Evolutionary conservation across 1,139 yeast genomes (phyloP), one percentile per base, ranked within the genome.

Genomic region (Magnusiomyces ingens): DNA sequence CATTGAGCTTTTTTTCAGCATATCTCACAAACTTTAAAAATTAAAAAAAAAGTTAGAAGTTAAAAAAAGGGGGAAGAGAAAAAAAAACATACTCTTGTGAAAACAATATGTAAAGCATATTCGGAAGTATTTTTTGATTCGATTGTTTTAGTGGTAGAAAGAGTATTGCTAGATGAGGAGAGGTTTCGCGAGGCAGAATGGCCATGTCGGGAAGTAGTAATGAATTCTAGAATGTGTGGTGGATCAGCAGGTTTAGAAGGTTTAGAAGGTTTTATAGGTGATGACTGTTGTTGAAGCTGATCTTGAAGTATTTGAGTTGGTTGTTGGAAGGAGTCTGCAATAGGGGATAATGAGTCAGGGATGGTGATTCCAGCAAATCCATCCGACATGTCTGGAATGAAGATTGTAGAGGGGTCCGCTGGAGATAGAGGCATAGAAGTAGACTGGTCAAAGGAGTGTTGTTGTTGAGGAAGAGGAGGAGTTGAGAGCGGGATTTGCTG

Each of bases 101-200:
- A 94, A 43, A 94, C 77, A 36, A 94, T 90, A 68, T 94, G 98
- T 56, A 93, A 74, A 0, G 99, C 94, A 66, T 93, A 93, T 63
- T 91, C 98, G 0, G 96, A 87, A 0, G 96, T 94, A 35, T 89
- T 82, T 64, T 88, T 87, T 1, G 68, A 65, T 32, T 70, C 73
- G 17, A 54, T 36, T 49, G 57, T 12, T 1, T 21, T 29, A 13
- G 56, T 8, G 1, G 47, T 5, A 26, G 49, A 19, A 48, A 26
- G 38, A 19, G 42, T 12, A 15, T 21, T 36, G 35, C 29, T 15
- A n/a, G 29, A n/a, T 17, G 47, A 12, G 4, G 49, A 19, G 29
- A n/a, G 13, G 35, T 36, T 18, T 44, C 41, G 49, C 26, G 38
- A 17, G 38, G 38, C n/a, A 29, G 38, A 17, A 37, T 44, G 46